Percentiles rank a stretch among this genome's conserved stretches.
Evolutionary conservation across 2,329 filamentous ascomycete genomes (phyloP).

Genomic region (Colletotrichum sublineola): DNA sequence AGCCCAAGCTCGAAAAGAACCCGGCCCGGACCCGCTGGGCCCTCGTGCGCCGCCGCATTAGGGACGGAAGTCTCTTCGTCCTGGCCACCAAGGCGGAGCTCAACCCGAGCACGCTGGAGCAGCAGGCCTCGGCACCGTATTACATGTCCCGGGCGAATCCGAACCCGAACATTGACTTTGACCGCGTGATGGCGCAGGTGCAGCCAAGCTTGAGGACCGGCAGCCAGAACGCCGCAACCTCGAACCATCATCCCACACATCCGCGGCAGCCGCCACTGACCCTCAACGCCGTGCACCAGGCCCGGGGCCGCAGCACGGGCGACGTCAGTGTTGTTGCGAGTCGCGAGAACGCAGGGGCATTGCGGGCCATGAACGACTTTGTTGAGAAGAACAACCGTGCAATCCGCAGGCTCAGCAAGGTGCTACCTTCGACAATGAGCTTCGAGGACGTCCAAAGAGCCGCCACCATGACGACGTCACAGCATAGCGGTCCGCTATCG

Average conservation of each 20-base stretch:
- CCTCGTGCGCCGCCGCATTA: constrained; percentile 61
- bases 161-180: constrained; percentile 58
- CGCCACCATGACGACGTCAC: constrained; percentile 44
- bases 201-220: constrained; percentile 51
- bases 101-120: constrained; percentile 46
- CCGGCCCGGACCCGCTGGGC: constrained; percentile 66
- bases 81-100: constrained; percentile 56
- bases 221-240: constrained; percentile 41
- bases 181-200: constrained; percentile 59
- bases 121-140: constrained; percentile 47
- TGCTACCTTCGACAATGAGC: constrained; percentile 51
- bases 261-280: constrained; percentile 48
- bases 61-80: constrained; percentile 66
- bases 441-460: constrained; percentile 50
- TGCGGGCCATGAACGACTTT: constrained; percentile 61
- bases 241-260: constrained; percentile 32
- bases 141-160: constrained; percentile 45
- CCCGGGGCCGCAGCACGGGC: constrained; percentile 51
- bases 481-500: constrained; percentile 9
- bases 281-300: constrained; percentile 59
- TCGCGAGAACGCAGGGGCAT: constrained; percentile 57
- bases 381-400: constrained; percentile 58
- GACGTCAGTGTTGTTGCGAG: constrained; percentile 56
- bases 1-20: constrained; percentile 64
- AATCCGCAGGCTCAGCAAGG: constrained; percentile 57